Base-by-base conservation (phyloP, 306 rosid genomes). In the Senna siamea region DNA sequence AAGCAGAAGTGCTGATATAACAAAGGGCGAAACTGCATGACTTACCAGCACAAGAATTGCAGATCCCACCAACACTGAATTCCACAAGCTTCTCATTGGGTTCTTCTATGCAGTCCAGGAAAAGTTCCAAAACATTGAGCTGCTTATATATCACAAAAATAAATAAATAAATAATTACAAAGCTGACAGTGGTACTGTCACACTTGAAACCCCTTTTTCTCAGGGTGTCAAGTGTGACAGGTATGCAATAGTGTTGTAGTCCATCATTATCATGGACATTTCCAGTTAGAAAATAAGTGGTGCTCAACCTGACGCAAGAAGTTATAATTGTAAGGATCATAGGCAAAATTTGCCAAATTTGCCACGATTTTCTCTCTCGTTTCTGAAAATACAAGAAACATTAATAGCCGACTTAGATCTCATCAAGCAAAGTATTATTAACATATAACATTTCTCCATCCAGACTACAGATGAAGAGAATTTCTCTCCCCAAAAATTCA, bases 1-100 rank as follows among this genome's bases (percentile, higher is more conserved):
- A 67, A 71, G 63, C 32, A 53, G 17, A 59, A 67, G 66, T 13
- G 72, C 40, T 12, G 13, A 22, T 37, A 62, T 73, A 22, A 56
- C 15, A 7, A 56, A 78, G 73, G 32, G 40, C 59, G 63, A 38
- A 61, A 37, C 60, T 70, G n/a, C 22, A 20, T 12, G 54, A 69
- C 83, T 72, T 63, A 93, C 98, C 97, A 72, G 23, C 92, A 47
- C 92, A 91, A 19, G 89, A 82, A 84, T 93, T 93, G 88, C 97
- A 93, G 62, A 93, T 83, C 54, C 98, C 98, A 63, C 96, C 97
- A 44, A 85, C 47, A 35, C 97, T 93, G 12, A 91, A 91, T 78
- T 91, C 98, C 66, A 93, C 90, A 80, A 93, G 94, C 81, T 85
- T 93, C 82, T 93, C 98, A 69, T 86, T 91, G 50, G 96, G 91